Evolutionary conservation across 2,329 filamentous ascomycete species (phyloP).

Genomic region (Dryadomyces quercus-mongolicae): DNA sequence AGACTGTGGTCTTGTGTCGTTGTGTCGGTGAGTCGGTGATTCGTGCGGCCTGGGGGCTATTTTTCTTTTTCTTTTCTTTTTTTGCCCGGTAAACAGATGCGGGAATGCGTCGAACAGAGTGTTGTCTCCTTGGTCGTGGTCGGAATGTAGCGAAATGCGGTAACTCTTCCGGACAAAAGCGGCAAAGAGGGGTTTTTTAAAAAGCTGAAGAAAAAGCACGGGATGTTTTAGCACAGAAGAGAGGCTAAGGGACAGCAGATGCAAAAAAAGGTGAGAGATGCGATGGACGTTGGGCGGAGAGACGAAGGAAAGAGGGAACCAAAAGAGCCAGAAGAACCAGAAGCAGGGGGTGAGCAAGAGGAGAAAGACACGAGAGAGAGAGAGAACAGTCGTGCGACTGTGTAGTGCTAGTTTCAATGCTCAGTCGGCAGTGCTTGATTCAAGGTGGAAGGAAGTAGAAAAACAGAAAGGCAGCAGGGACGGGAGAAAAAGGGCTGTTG

Average conservation of each 20-base stretch:
- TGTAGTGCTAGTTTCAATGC: background rate
- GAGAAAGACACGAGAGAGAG: background rate
- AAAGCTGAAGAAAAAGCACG: background rate
- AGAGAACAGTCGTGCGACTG: background rate
- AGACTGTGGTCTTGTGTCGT: background rate
- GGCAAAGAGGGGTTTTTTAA: background rate
- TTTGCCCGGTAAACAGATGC: background rate
- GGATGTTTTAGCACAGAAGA: background rate
- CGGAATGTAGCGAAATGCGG: background rate
- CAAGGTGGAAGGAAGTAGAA: background rate
- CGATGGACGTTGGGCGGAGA: background rate
- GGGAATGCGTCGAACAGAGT: background rate
- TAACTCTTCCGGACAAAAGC: background rate
- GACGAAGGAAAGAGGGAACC: background rate
- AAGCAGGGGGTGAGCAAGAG: background rate
- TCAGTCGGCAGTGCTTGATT: background rate
- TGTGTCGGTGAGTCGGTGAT: no score
- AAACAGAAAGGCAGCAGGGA: background rate
- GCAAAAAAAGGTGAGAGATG: background rate
- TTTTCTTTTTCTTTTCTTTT: background rate
- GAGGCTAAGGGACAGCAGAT: background rate
- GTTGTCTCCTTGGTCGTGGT: background rate
- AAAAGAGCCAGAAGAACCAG: background rate
- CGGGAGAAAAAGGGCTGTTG: slow-evolving; percentile 6
- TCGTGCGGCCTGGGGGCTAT: background rate